These are phyloP conservation scores for Fraxinus greggii DNA, from an alignment of 305 asterid species.

Conservation along the genomic window DNA sequence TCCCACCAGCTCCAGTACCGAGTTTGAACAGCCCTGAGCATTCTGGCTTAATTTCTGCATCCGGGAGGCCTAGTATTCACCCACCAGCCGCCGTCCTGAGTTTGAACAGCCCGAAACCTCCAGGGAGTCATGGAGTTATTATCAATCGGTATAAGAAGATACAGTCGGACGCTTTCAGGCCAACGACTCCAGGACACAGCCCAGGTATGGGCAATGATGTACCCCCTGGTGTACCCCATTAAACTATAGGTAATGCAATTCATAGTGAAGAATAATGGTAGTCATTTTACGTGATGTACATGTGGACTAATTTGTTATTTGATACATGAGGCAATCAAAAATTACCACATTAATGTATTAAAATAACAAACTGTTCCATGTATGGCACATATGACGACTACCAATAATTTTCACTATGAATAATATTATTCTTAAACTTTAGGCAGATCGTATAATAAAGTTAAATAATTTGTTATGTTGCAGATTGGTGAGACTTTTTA, in stretches of 20 bases:
- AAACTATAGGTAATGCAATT: not conserved
- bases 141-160: constrained; percentile 39
- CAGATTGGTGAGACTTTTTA: constrained; percentile 20
- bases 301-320: no score
- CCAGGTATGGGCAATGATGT: constrained; percentile 71
- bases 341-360: no score
- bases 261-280: no score
- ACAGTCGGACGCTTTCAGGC: constrained; percentile 39
- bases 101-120: constrained; percentile 16
- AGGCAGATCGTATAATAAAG: not conserved
- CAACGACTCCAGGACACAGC: constrained; percentile 57
- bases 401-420: no score
- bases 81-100: constrained; percentile 20
- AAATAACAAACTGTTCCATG: no score
- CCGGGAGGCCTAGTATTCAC: constrained; percentile 14
- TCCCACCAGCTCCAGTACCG: constrained; percentile 19
- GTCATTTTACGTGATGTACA: no score
- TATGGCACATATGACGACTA: no score
- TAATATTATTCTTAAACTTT: not conserved
- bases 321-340: no score
- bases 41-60: constrained; percentile 17
- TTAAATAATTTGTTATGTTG: not conserved
- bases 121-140: not conserved
- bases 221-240: constrained; percentile 51
- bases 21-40: constrained; percentile 23